Base-by-base conservation (phyloP, 768 basidiomycete genomes). In the Trametes punicea region DNA sequence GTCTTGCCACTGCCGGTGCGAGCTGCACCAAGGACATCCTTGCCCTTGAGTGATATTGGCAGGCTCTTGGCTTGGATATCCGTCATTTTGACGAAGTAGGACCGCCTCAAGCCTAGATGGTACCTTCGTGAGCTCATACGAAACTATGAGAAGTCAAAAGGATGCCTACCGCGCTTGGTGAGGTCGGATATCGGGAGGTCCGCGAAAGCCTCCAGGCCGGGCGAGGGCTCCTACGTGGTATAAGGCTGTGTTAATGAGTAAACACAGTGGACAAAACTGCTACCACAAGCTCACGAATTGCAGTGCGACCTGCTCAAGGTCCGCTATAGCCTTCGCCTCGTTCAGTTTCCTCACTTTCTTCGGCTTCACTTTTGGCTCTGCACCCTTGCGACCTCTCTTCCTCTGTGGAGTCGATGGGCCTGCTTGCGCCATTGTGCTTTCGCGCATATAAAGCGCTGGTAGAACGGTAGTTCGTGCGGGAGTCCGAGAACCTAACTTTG, bases 1-100 rank as follows among this genome's bases (percentile, higher is more conserved):
- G 87, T 88, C 71, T 88, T 88, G 20, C 87, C 87, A 46, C 84
- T 86, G 1, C 87, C 87, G 1, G 87, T 88, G 18, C 81, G 73
- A 4, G 87, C 87, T 0, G 86, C 84, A 16, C 83, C 87, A 4
- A 88, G 74, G 23, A 88, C 79, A 55, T 88, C 87, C 44, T 78
- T 77, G 6, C 82, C 81, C 63, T 81, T 83, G 6, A 88, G 67
- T 1, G 85, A 77, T 7, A 79, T 69, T 0, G 85, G 84, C 25
- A 88, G 73, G 31, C 84, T 79, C 15, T 79, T 74, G 5, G 77
- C 70, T 65, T 88, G 87, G 42, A 88, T 87, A 54, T 93, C 88
- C 0, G 95, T 97, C 81, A 93, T 93, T 20, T 88, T 77, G 39
- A 86, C 78, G 64, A 94, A 97, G 66, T 84, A 93, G 0, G 86